A percentile compares a stretch with the other conserved stretches of the same genome.
Conservation (phyloP, 768 basidiomycete genomes). For the Podaxis sp. region DNA sequence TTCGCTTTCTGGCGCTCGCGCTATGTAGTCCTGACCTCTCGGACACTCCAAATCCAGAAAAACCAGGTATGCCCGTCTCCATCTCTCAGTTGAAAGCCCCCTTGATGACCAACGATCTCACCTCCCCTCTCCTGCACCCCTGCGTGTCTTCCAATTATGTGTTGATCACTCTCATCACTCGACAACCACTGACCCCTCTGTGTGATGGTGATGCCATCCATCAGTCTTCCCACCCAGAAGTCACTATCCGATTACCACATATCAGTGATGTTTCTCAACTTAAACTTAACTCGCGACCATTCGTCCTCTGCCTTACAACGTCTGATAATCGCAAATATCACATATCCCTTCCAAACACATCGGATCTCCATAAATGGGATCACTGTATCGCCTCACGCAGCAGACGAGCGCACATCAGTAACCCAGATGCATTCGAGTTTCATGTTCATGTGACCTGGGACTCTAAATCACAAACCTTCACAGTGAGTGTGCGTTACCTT, state of each 20-base stretch:
- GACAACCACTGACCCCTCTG: background rate
- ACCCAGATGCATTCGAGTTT: slow-evolving; percentile 8
- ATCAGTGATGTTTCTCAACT: slow-evolving; percentile 14
- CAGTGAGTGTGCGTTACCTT: background rate
- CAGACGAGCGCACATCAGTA: slow-evolving; percentile 4
- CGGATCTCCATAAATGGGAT: slow-evolving; percentile 8
- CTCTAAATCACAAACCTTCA: slow-evolving; percentile 4
- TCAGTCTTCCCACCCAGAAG: slow-evolving; percentile 10
- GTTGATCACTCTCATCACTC: background rate
- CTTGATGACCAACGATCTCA: slow-evolving; percentile 7
- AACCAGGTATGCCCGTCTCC: background rate
- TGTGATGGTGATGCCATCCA: slow-evolving; percentile 2
- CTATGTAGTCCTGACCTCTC: slow-evolving; percentile 6
- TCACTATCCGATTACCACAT: slow-evolving; percentile 7
- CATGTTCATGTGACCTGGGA: slow-evolving; percentile 12
- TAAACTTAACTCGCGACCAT: slow-evolving; percentile 9
- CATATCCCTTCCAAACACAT: slow-evolving; percentile 10
- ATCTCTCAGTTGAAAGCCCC: background rate
- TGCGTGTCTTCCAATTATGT: background rate
- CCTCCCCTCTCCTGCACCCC: background rate
- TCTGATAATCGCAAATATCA: slow-evolving; percentile 10
- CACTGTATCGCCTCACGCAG: slow-evolving; percentile 6
- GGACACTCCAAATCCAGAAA: slow-evolving; percentile 9
- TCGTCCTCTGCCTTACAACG: slow-evolving; percentile 8
- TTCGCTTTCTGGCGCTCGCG: slow-evolving; percentile 5